A percentile compares a stretch with the other conserved stretches of the same genome.
phyloP scores from a whole-genome alignment of 495 filamentous ascomycete genomes.

The Hyaloscypha hepaticicola region DNA sequence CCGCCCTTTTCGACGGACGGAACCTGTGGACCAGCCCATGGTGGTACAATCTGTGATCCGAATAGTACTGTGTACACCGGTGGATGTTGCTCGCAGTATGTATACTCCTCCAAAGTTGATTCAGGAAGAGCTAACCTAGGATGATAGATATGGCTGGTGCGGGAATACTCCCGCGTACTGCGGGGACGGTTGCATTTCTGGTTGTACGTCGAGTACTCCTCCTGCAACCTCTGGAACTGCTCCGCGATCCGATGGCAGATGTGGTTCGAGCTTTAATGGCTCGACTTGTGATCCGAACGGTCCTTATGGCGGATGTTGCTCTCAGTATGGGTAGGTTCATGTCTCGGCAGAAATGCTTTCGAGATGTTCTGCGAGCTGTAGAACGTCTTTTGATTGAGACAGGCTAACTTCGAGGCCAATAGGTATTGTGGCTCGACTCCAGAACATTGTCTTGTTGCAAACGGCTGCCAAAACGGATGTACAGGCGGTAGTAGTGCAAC shows the following conservation, averaged over 20 bases:
- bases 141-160: slow-evolving; percentile 34
- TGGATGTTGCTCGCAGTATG: slow-evolving; percentile 32
- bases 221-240: background rate
- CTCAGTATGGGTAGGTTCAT: slow-evolving; percentile 26
- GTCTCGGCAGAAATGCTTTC: background rate
- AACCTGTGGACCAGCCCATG: slow-evolving; percentile 45
- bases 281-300: slow-evolving; percentile 31
- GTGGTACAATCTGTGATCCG: slow-evolving; percentile 45
- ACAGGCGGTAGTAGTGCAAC: slow-evolving; percentile 2
- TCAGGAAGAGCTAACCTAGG: background rate
- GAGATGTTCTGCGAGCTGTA: too few species aligned
- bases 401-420: too few species aligned
- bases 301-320: slow-evolving; percentile 33
- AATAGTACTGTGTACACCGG: slow-evolving; percentile 25
- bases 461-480: slow-evolving; percentile 35
- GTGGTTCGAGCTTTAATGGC: slow-evolving; percentile 26
- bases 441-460: slow-evolving; percentile 26
- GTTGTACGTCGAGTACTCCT: slow-evolving; percentile 26
- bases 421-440: slow-evolving; percentile 33
- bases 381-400: too few species aligned
- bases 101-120: background rate
- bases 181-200: slow-evolving; percentile 34
- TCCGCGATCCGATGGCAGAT: slow-evolving; percentile 30
- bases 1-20: slow-evolving; percentile 40
- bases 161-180: slow-evolving; percentile 33